Evolutionary conservation across 1,284 basidiomycete genomes (phyloP).

Genomic region (Amylostereum areolatum): DNA sequence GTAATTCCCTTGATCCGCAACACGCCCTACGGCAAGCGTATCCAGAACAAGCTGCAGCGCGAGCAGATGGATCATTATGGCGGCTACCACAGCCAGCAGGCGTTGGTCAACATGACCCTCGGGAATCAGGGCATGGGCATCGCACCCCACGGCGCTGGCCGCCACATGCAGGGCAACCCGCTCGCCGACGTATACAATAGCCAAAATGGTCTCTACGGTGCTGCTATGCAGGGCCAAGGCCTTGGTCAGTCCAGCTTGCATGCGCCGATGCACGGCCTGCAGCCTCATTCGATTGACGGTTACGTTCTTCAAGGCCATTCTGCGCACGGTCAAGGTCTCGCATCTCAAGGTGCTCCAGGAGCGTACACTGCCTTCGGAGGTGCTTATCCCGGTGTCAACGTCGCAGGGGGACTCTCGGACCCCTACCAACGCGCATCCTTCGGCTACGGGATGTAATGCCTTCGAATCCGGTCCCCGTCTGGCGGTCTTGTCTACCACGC

Average conservation of each 20-base stretch:
- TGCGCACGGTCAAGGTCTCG: constrained; percentile 52
- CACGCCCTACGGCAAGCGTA: constrained; percentile 96
- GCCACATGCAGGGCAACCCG: constrained; percentile 52
- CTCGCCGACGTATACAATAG: constrained; percentile 65
- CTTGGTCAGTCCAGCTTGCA: constrained; percentile 32
- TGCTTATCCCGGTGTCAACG: constrained; percentile 37
- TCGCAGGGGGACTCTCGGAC: constrained; percentile 53
- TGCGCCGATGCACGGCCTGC: constrained; percentile 50
- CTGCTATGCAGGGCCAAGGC: constrained; percentile 44
- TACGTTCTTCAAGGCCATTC: constrained; percentile 72
- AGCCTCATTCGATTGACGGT: constrained; percentile 67
- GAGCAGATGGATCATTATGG: constrained; percentile 76
- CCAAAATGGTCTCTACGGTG: constrained; percentile 53
- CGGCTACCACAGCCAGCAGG: constrained; percentile 55
- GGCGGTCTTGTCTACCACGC: no score
- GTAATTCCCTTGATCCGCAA: constrained; percentile 94
- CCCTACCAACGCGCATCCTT: constrained; percentile 70
- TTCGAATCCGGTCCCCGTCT: no score
- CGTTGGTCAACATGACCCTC: constrained; percentile 54
- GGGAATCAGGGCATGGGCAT: constrained; percentile 50
- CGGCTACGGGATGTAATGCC: constrained; percentile 69
- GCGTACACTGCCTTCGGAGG: constrained; percentile 55
- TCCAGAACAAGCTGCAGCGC: constrained; percentile 94
- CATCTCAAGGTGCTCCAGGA: constrained; percentile 38
- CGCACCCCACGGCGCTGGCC: constrained; percentile 31